Evolutionary conservation across 768 basidiomycete genomes (phyloP), one percentile per base, ranked within the genome.

Genomic region (Psilocybe azurescens): DNA sequence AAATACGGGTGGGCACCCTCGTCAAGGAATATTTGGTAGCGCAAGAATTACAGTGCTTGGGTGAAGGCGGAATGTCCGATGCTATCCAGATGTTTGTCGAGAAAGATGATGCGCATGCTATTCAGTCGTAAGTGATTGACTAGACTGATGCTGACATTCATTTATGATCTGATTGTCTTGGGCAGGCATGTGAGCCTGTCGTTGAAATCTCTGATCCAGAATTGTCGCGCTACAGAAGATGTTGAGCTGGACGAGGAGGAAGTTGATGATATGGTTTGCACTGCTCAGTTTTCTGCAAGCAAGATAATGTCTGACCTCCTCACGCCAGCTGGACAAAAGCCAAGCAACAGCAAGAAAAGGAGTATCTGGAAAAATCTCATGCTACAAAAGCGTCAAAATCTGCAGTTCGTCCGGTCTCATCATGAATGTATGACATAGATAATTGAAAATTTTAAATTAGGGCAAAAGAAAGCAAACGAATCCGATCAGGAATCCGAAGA

Each of bases 41-140:
- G 53, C 97, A 99, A 78, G 93, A 96, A 73, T 77, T 99, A 70
- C 95, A 97, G 78, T 77, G 99, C 54, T 78, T 99, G 16, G 93
- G 91, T 1, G 95, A 97, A 77, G 81, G 83, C 46, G 95, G 91
- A 28, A 93, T 99, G 91, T 90, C 89, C 44, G 93, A 95, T 72
- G 97, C 97, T 5, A 95, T 99, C 56, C 89, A 93, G 79, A 83
- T 89, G 75, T 99, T 93, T 76, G 96, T 99, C 61, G 96, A 98
- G 74, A 99, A 99, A 81, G 97, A 98, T 70, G 95, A 97, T 74
- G 88, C 86, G 30, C 92, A 95, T 78, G 94, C 97, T 8, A 97
- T 99, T 71, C 86, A 89, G 65, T 84, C 80, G 95, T 95, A 65
- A 66, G 91, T 84, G 3, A n/a, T 36, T 54, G 32, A 46, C 30